A percentile compares a stretch with the other conserved stretches of the same genome.
Evolutionary conservation across 1,139 yeast genomes (phyloP).

Genomic region (Ogataea hybrid): DNA sequence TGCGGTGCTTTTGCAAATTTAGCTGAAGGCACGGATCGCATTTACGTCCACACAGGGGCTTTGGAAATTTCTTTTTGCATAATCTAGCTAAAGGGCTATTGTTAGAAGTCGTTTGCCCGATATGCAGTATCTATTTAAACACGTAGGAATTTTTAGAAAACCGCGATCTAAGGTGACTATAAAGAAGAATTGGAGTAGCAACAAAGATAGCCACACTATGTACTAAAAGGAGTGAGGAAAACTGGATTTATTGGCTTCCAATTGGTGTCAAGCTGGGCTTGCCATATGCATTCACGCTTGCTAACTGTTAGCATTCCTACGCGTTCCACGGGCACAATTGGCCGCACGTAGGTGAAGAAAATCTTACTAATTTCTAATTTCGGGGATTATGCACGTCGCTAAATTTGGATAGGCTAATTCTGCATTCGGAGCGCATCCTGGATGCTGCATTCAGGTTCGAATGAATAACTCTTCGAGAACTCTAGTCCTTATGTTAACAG

Average conservation of each 20-base stretch:
- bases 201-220: too few relatives aligned
- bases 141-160: neutral
- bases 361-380: neutral
- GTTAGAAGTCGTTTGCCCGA: neutral
- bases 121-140: neutral
- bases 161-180: neutral
- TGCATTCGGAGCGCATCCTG: neutral
- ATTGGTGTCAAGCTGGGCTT: too few relatives aligned
- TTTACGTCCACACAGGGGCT: neutral
- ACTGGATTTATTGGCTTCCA: too few relatives aligned
- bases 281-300: too few relatives aligned
- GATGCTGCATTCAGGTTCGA: neutral
- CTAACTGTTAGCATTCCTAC: neutral
- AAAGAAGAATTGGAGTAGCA: too few relatives aligned
- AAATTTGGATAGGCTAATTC: neutral
- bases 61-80: slow-evolving; percentile 1
- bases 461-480: neutral
- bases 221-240: too few relatives aligned
- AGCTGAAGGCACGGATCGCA: slow-evolving; percentile 4
- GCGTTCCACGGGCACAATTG: neutral
- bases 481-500: too few relatives aligned
- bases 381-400: neutral
- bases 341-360: neutral
- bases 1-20: neutral
- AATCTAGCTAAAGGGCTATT: neutral